A percentile compares a stretch with the other conserved stretches of the same genome.
Evolutionary conservation across 208 protist species (phyloP).

Genomic region (Blastocrithidia nonstop): DNA sequence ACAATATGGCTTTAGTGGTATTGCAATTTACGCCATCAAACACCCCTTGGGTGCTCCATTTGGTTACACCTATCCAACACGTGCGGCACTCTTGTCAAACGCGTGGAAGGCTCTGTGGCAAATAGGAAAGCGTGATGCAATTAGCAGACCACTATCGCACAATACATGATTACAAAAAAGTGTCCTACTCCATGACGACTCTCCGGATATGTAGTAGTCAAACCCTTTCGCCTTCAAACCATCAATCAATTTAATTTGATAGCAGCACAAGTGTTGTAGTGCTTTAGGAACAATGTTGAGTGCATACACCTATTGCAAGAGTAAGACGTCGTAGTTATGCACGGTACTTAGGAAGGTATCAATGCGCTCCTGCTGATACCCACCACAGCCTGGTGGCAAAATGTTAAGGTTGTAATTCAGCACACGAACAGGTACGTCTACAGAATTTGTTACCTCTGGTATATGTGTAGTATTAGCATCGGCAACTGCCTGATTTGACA

Average conservation of each 20-base stretch:
- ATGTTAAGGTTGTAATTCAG: slow-evolving; percentile 86
- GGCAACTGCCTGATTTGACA: neutral
- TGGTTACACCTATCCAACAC: too few relatives aligned
- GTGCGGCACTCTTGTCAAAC: slow-evolving; percentile 40
- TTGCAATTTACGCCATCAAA: slow-evolving; percentile 67
- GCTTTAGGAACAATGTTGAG: slow-evolving; percentile 60
- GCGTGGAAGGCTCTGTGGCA: slow-evolving; percentile 68
- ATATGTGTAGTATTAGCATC: neutral
- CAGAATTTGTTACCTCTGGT: neutral
- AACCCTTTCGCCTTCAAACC: slow-evolving; percentile 58
- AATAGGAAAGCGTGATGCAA: slow-evolving; percentile 75
- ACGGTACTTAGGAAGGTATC: slow-evolving; percentile 46
- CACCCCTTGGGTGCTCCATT: slow-evolving; percentile 43
- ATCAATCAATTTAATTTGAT: slow-evolving; percentile 56
- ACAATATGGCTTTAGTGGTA: too few relatives aligned
- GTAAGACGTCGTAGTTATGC: slow-evolving; percentile 64
- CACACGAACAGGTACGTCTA: slow-evolving; percentile 18
- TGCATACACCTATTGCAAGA: slow-evolving; percentile 81
- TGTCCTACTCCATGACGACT: slow-evolving; percentile 63
- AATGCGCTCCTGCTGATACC: slow-evolving; percentile 75
- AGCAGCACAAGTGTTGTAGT: slow-evolving; percentile 56
- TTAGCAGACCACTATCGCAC: slow-evolving; percentile 78
- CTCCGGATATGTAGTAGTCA: slow-evolving; percentile 68
- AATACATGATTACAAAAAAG: slow-evolving; percentile 62
- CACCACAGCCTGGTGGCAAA: slow-evolving; percentile 56